Base-by-base conservation (phyloP, 1,139 yeast genomes). In the Geotrichum phurueaensis region DNA sequence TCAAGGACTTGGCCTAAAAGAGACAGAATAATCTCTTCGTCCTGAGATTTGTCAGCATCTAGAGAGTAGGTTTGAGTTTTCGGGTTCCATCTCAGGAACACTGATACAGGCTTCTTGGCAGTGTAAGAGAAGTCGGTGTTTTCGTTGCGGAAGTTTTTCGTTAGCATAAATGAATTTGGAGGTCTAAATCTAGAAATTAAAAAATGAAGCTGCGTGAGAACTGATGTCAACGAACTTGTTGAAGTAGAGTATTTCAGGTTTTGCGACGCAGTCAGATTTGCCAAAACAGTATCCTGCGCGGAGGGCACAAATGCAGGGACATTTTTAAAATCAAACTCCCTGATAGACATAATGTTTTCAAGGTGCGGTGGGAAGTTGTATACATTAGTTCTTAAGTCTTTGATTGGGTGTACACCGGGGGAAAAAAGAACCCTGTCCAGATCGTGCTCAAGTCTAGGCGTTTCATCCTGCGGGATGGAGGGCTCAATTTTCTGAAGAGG, bases 181-280 rank as follows among this genome's bases (percentile, higher is more conserved):
- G 80, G 81, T 59, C 87, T 76, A 67, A 82, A 79, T 68, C 86
- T 85, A 33, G 96, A 83, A 13, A 94, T 69, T 23, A 86, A 70
- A 63, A 74, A 79, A 73, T 94, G 97, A 64, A 92, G 78, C 61
- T 91, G 96, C 13, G 85, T 79, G 58, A 94, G 78, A 0, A 86
- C 75, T 0, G 86, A 79, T 0, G 98, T 91, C 87, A 94, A 81
- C 1, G 97, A 87, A 25, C 96, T 88, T 0, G 98, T 91, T 0
- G 97, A 90, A 1, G 96, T 88, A 64, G 83, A 83, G 70, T 80
- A 92, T 61, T 77, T 79, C 29, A 78, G 75, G 20, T 74, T 69
- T 27, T 74, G 62, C 6, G 71, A 64, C 12, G 66, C 67, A 0
- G 96, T 85, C 18, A 87, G 72, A 10, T 75, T 63, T 0, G 82